Evolutionary conservation across 2,329 filamentous ascomycete genomes (phyloP).

Genomic region (Phoma sp.): DNA sequence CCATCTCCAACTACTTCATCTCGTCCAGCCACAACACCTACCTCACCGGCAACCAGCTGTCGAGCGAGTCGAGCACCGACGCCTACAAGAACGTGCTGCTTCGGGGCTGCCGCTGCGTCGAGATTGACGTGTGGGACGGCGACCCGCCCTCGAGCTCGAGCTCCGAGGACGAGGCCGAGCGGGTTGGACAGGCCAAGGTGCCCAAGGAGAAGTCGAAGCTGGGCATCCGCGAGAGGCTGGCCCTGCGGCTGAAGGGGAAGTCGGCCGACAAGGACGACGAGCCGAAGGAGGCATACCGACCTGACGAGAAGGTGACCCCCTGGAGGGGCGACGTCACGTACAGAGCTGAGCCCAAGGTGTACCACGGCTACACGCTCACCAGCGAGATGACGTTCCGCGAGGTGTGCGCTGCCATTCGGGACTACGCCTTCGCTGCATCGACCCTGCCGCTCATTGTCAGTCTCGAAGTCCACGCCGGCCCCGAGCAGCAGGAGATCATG

Average conservation of each 20-base stretch:
- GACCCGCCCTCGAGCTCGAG: slow-evolving; percentile 54
- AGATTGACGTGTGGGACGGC: slow-evolving; percentile 95
- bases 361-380: slow-evolving; percentile 85
- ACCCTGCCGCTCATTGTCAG: slow-evolving; percentile 88
- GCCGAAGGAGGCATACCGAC: slow-evolving; percentile 18
- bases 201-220: slow-evolving; percentile 39
- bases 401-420: slow-evolving; percentile 80
- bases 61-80: slow-evolving; percentile 77
- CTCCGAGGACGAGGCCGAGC: slow-evolving; percentile 41
- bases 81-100: slow-evolving; percentile 80
- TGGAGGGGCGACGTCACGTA: slow-evolving; percentile 42
- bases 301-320: slow-evolving; percentile 31
- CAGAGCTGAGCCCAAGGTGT: slow-evolving; percentile 74
- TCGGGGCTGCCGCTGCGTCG: slow-evolving; percentile 85
- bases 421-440: slow-evolving; percentile 77
- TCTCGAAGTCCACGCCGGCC: slow-evolving; percentile 85
- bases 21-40: slow-evolving; percentile 97
- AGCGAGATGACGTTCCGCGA: slow-evolving; percentile 85
- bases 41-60: slow-evolving; percentile 83
- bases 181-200: slow-evolving; percentile 24
- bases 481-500: slow-evolving; percentile 88
- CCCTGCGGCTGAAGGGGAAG: slow-evolving; percentile 42
- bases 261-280: slow-evolving; percentile 31
- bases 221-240: slow-evolving; percentile 46
- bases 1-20: slow-evolving; percentile 90